A percentile compares a stretch with the other conserved stretches of the same genome.
Evolutionary conservation across 1,284 basidiomycete species (phyloP).

Genomic region (Phenoliferia sp.): DNA sequence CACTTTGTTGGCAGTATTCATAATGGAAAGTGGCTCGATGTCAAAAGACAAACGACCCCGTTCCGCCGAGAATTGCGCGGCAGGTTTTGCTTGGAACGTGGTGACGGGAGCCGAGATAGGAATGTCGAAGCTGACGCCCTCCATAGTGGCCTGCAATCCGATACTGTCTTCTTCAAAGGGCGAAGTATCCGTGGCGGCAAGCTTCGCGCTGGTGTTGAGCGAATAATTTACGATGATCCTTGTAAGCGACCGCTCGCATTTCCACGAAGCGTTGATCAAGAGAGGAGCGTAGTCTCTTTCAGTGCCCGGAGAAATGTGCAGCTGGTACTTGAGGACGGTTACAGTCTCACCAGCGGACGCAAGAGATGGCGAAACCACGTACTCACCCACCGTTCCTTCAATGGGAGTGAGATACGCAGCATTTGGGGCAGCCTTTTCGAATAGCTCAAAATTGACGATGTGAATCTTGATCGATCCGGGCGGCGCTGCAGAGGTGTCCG

Average conservation of each 20-base stretch:
- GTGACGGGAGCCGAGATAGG: conserved; percentile 42
- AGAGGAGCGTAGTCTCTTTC: conserved; percentile 44
- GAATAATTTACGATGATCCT: conserved; percentile 50
- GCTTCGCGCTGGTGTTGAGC: conserved; percentile 30
- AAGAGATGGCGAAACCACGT: conserved; percentile 44
- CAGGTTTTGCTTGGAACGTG: conserved; percentile 51
- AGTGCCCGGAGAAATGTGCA: conserved; percentile 44
- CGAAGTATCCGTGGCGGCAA: conserved; percentile 10
- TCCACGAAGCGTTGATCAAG: conserved; percentile 49
- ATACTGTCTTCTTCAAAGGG: conserved; percentile 30
- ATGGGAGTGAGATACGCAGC: conserved; percentile 47
- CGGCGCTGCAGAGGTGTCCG: neutral
- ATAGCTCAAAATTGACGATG: conserved; percentile 46
- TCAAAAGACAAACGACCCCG: conserved; percentile 46
- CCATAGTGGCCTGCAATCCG: conserved; percentile 23
- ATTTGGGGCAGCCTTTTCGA: conserved; percentile 52
- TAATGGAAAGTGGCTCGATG: conserved; percentile 36
- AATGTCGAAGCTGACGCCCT: conserved; percentile 43
- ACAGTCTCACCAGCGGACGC: conserved; percentile 38
- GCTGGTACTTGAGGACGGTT: conserved; percentile 51
- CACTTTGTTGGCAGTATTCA: conserved; percentile 41
- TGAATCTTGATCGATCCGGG: conserved; percentile 45
- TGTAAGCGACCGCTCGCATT: conserved; percentile 49
- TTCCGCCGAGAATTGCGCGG: conserved; percentile 44
- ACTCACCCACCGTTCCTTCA: conserved; percentile 47